phyloP scores from a whole-genome alignment of 371 early-diverging fungal species.

The Gilbertella persicaria region DNA sequence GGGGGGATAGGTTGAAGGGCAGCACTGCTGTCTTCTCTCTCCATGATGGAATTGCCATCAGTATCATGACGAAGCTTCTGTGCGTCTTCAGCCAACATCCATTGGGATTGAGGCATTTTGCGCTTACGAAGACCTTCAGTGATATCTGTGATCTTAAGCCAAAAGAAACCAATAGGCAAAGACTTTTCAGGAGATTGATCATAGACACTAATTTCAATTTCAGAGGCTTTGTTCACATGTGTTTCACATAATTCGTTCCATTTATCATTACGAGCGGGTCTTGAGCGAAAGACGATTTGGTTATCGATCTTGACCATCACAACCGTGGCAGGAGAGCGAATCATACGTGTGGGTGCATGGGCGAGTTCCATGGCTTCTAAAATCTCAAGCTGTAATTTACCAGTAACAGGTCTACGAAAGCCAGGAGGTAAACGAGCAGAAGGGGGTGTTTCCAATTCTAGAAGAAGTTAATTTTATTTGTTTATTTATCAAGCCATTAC shows the following conservation, averaged over 20 bases:
- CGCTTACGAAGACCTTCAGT: constrained; percentile 74
- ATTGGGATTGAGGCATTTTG: constrained; percentile 41
- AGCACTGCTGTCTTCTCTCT: constrained; percentile 19
- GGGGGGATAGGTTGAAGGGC: constrained; percentile 7
- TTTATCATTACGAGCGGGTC: constrained; percentile 60
- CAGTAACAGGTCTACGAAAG: constrained; percentile 72
- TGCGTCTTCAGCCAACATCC: constrained; percentile 35
- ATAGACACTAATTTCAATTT: constrained; percentile 85
- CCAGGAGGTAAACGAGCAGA: constrained; percentile 62
- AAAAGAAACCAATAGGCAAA: constrained; percentile 76
- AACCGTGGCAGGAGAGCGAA: constrained; percentile 63
- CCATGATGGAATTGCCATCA: constrained; percentile 4
- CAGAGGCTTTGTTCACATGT: constrained; percentile 85
- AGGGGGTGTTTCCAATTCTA: constrained; percentile 41
- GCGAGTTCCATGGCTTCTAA: constrained; percentile 66
- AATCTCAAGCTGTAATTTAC: constrained; percentile 69
- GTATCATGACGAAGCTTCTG: constrained; percentile 42
- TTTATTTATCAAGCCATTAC: neutral
- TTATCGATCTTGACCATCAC: constrained; percentile 86
- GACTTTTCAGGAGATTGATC: constrained; percentile 68
- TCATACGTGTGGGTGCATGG: constrained; percentile 67
- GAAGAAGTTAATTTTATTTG: constrained; percentile 73
- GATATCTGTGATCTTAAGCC: constrained; percentile 81
- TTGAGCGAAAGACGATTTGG: constrained; percentile 71
- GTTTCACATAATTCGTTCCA: constrained; percentile 83